A percentile compares a stretch with the other conserved stretches of the same genome.
These are phyloP conservation scores for Colletotrichum liaoningense DNA, from an alignment of 2,329 filamentous ascomycete species.

Conservation along the genomic window DNA sequence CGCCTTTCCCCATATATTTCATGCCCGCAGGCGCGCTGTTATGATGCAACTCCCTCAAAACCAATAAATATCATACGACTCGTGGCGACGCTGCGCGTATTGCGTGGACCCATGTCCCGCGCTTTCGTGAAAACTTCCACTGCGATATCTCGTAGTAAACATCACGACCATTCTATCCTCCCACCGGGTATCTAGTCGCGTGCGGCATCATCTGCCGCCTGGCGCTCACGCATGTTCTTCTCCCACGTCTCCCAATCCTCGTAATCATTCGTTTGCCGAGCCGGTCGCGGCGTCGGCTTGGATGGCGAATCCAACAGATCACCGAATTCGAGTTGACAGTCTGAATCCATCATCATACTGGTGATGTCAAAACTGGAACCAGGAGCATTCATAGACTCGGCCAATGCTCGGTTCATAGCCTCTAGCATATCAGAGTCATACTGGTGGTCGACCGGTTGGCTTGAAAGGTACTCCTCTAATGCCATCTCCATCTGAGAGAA, in stretches of 20 bases:
- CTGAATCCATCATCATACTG: conserved; percentile 24
- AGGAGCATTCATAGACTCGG: conserved; percentile 23
- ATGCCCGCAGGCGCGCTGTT: background rate
- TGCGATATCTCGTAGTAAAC: background rate
- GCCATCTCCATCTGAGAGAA: conserved; percentile 32
- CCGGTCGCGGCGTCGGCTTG: conserved; percentile 10
- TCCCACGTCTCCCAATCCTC: conserved; percentile 33
- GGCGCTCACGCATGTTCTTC: conserved; percentile 16
- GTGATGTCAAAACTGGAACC: conserved; percentile 28
- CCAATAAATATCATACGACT: background rate
- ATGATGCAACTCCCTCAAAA: background rate
- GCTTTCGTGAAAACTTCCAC: background rate
- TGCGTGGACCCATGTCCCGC: background rate
- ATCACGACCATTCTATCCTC: background rate
- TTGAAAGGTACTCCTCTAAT: conserved; percentile 30
- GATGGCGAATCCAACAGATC: conserved; percentile 26
- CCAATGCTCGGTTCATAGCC: conserved; percentile 33
- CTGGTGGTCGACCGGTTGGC: conserved; percentile 22
- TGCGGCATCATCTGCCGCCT: conserved; percentile 14
- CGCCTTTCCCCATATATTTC: background rate
- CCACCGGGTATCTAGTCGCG: conserved; percentile 17
- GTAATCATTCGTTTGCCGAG: conserved; percentile 13
- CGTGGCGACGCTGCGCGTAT: background rate
- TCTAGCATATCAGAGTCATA: conserved; percentile 33
- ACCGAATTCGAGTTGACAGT: conserved; percentile 29